phyloP scores from a whole-genome alignment of 495 filamentous ascomycete genomes.

The Talaromyces stipitatus region DNA sequence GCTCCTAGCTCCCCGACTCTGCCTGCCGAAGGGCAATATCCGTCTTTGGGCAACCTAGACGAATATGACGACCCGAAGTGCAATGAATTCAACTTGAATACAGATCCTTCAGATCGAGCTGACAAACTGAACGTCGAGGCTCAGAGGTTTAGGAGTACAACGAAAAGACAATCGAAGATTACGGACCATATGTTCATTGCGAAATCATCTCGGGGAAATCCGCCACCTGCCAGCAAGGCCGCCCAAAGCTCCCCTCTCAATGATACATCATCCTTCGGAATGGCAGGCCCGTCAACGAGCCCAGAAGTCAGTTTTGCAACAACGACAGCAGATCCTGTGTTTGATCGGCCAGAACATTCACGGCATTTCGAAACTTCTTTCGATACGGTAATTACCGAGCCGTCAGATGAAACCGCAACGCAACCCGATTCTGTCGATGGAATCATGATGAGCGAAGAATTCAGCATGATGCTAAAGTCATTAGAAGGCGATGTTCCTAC shows the following conservation, averaged over 20 bases:
- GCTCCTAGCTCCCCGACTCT: constrained; percentile 32
- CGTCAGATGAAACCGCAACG: constrained; percentile 18
- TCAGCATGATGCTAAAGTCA: constrained; percentile 3
- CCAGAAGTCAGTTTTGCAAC: constrained; percentile 20
- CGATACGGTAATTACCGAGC: constrained; percentile 24
- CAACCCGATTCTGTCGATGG: constrained; percentile 27
- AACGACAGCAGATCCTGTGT: constrained; percentile 15
- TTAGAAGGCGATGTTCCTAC: constrained; percentile 7
- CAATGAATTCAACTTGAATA: constrained; percentile 4
- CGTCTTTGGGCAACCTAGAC: constrained; percentile 5
- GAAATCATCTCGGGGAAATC: constrained; percentile 1
- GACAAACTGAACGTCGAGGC: constrained; percentile 3
- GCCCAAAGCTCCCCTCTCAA: not conserved
- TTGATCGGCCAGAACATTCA: constrained; percentile 7
- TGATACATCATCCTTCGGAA: not conserved
- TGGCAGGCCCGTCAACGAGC: not conserved
- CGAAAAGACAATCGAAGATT: constrained; percentile 11
- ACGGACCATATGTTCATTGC: constrained; percentile 12
- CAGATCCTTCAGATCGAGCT: not conserved
- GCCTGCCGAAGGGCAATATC: not conserved
- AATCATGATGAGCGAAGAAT: constrained; percentile 18
- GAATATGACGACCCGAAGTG: constrained; percentile 7
- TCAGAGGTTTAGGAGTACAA: constrained; percentile 1
- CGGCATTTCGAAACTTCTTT: constrained; percentile 20
- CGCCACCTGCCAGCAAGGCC: not conserved